Percentiles rank a stretch among this genome's conserved stretches.
These are phyloP conservation scores for Acaromyces ingoldii DNA, from an alignment of 1,284 basidiomycete genomes.

Conservation along the genomic window DNA sequence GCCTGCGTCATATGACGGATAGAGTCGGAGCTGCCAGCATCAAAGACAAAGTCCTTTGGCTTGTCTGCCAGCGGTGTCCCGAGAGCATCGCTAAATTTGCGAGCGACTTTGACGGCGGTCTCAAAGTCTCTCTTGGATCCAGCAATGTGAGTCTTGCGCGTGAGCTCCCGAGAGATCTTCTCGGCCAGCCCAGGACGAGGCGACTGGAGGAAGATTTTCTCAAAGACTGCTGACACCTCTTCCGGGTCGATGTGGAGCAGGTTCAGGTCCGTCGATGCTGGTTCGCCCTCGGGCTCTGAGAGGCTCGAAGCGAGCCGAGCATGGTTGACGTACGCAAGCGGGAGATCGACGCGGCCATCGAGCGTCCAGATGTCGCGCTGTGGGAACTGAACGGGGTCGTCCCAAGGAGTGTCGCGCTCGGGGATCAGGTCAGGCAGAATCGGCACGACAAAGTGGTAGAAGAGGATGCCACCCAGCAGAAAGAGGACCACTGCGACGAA, in stretches of 20 bases:
- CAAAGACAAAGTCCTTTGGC: constrained; percentile 28
- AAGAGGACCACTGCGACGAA: no score
- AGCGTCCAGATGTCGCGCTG: not conserved
- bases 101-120: constrained; percentile 26
- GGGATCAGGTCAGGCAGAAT: not conserved
- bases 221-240: not conserved
- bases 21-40: constrained; percentile 36
- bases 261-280: not conserved
- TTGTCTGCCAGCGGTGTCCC: constrained; percentile 25
- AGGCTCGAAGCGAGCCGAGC: not conserved
- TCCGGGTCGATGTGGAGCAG: not conserved
- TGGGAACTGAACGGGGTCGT: not conserved
- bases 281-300: not conserved
- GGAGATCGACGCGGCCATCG: not conserved
- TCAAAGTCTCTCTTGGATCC: constrained; percentile 31
- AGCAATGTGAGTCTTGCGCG: constrained; percentile 34
- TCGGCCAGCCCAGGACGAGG: constrained; percentile 1
- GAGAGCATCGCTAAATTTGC: constrained; percentile 41
- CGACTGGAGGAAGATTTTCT: not conserved
- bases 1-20: constrained; percentile 23
- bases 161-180: constrained; percentile 31
- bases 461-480: constrained; percentile 1
- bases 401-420: not conserved
- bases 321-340: not conserved
- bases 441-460: not conserved